Percentiles rank a stretch among this genome's conserved stretches.
phyloP scores from a whole-genome alignment of 345 rosid species.

The Diplotaxis tenuifolia region DNA sequence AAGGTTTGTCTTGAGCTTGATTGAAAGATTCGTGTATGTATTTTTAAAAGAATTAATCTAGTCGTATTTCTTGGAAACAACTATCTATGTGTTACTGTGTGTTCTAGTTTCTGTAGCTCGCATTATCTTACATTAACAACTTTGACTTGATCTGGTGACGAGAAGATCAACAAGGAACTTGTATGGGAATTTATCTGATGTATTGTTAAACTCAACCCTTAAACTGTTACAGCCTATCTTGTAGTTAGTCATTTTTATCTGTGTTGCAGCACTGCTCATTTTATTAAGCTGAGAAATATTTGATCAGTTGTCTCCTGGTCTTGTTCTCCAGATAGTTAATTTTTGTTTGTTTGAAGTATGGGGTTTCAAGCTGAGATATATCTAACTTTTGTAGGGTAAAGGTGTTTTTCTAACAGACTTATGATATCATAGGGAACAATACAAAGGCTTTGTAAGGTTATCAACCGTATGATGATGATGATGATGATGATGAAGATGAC shows the following conservation, averaged over 20 bases:
- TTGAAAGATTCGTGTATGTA: too few relatives aligned
- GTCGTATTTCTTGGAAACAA: too few relatives aligned
- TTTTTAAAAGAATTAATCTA: too few relatives aligned
- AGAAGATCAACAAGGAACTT: not conserved
- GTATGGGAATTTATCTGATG: not conserved
- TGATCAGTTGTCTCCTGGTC: slow-evolving; percentile 8
- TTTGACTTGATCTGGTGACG: slow-evolving; percentile 16
- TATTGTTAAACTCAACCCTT: not conserved
- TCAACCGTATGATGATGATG: slow-evolving; percentile 44
- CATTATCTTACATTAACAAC: too few relatives aligned
- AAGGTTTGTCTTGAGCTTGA: too few relatives aligned
- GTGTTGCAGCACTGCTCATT: slow-evolving; percentile 6
- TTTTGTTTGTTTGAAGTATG: not conserved
- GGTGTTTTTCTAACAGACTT: slow-evolving; percentile 91
- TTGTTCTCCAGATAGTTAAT: not conserved
- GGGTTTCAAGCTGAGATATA: slow-evolving; percentile 4
- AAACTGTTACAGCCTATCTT: not conserved
- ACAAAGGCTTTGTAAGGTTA: slow-evolving; percentile 65
- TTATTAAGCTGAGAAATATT: slow-evolving; percentile 19
- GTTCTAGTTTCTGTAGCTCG: too few relatives aligned
- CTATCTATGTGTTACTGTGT: too few relatives aligned
- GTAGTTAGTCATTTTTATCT: slow-evolving; percentile 1
- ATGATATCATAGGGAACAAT: slow-evolving; percentile 90
- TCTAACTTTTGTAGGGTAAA: slow-evolving; percentile 53
- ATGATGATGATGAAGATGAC: slow-evolving; percentile 55